Conservation (phyloP, 768 basidiomycete genomes). For the Leccinum arenicola region DNA sequence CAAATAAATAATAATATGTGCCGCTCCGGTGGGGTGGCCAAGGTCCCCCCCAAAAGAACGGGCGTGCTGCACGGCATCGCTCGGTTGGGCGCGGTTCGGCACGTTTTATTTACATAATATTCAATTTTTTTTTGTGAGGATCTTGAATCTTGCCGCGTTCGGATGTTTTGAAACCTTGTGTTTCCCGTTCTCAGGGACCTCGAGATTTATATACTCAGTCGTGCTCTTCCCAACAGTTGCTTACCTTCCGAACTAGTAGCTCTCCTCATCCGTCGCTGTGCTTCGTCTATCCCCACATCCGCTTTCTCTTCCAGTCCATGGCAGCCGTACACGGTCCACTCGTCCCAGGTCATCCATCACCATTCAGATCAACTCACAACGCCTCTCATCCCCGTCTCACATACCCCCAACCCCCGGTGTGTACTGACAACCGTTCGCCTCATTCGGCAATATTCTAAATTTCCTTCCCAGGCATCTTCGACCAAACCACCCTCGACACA, state of each 20-base stretch:
- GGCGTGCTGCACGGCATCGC: conserved; percentile 18
- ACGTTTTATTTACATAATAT: conserved; percentile 25
- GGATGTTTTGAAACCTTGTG: conserved; percentile 18
- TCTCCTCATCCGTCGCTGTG: conserved; percentile 1
- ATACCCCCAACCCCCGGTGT: conserved; percentile 29
- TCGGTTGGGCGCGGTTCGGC: conserved; percentile 26
- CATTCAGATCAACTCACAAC: conserved; percentile 27
- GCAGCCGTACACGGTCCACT: conserved; percentile 33
- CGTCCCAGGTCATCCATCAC: conserved; percentile 26
- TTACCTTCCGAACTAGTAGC: conserved; percentile 17
- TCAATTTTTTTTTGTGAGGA: conserved; percentile 5
- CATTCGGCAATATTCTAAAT: neutral
- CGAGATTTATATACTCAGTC: conserved; percentile 24
- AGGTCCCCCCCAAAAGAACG: conserved; percentile 18
- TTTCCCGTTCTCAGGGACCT: conserved; percentile 16
- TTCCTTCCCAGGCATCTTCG: conserved; percentile 20
- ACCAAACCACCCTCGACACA: conserved; percentile 32
- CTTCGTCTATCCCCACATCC: conserved; percentile 8
- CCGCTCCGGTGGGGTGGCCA: conserved; percentile 19
- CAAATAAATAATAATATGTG: conserved; percentile 26
- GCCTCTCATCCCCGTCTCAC: conserved; percentile 26
- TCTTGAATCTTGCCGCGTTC: conserved; percentile 9
- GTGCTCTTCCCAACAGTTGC: conserved; percentile 5
- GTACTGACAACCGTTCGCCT: neutral
- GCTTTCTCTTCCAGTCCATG: conserved; percentile 23